Base-by-base conservation (phyloP, 1,284 basidiomycete species). In the Microstroma glucosiphilum region DNA sequence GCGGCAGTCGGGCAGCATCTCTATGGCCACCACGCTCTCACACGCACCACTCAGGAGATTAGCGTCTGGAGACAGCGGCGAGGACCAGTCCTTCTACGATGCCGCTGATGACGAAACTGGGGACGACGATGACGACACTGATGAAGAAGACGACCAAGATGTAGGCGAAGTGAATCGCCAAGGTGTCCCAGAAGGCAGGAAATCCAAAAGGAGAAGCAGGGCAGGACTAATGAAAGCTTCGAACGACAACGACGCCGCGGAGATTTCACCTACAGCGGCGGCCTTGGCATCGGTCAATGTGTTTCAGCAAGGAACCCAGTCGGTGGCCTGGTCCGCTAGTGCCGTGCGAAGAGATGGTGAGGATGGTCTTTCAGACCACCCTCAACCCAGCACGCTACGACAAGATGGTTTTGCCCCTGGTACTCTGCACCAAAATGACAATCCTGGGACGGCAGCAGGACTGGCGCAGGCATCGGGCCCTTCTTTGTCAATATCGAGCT, bases 331-430 rank as follows among this genome's bases (percentile, higher is more conserved):
- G 30, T 37, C 30, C 3, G 30, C 4, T 9, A 37, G 4, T 9
- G 30, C 3, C 4, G 30, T 9, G 9, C 30, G 30, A 4, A 3
- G 30, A 37, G 30, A 37, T 37, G 30, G 3, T 9, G 9, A 3
- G 30, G 9, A 37, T 37, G 30, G 30, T 37, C 4, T 37, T 3
- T 3, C 30, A 37, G 30, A 37, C 30, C 30, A 37, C 30, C 43
- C 43, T 48, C 13, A 4, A 12, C 6, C 43, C 15, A 48, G 43
- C 11, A 63, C 61, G 9, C 59, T 63, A 4, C 61, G 58, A 13
- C 61, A 63, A 49, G 59, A 61, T 40, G 54, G n/a, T 23, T 48
- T 37, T 46, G 40, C 12, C 21, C 63, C 13, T 37, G 54, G 17
- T 42, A 23, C 6, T 7, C 19, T 6, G 56, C 56, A 40, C 15